Conservation (phyloP, 2,329 filamentous ascomycete species). For the Xylaria multiplex region DNA sequence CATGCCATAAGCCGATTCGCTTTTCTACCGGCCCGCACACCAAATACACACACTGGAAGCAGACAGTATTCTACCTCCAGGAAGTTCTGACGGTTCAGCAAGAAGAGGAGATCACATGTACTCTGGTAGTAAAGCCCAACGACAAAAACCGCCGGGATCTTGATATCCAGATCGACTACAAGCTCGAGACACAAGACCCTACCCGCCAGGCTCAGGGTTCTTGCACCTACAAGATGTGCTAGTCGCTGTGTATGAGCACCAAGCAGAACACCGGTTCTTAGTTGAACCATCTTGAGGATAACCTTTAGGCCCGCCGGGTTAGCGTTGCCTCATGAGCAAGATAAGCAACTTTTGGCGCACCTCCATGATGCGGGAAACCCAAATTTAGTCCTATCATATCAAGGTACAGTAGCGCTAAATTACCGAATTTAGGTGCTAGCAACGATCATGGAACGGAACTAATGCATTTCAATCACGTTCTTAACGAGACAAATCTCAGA, state of each 20-base stretch:
- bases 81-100: conserved; percentile 92
- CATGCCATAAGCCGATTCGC: conserved; percentile 96
- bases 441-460: conserved; percentile 14
- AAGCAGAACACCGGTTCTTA: conserved; percentile 7
- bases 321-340: conserved; percentile 14
- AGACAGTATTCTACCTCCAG: conserved; percentile 97
- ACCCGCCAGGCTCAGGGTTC: conserved; percentile 74
- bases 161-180: conserved; percentile 88
- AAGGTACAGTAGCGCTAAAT: background rate
- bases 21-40: conserved; percentile 98
- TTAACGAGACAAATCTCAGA: conserved; percentile 25
- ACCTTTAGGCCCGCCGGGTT: background rate
- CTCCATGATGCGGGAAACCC: conserved; percentile 1
- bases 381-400: conserved; percentile 2
- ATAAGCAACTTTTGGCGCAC: conserved; percentile 1
- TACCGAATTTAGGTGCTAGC: conserved; percentile 1
- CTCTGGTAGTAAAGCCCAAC: conserved; percentile 86
- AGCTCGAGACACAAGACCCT: conserved; percentile 78
- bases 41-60: conserved; percentile 99
- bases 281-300: conserved; percentile 4
- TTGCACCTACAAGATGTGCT: conserved; percentile 85
- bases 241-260: conserved; percentile 37
- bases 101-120: conserved; percentile 80
- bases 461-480: conserved; percentile 17
- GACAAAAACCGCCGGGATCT: conserved; percentile 94